phyloP scores from a whole-genome alignment of 2,329 filamentous ascomycete species.

The Knoxdaviesia capensis region DNA sequence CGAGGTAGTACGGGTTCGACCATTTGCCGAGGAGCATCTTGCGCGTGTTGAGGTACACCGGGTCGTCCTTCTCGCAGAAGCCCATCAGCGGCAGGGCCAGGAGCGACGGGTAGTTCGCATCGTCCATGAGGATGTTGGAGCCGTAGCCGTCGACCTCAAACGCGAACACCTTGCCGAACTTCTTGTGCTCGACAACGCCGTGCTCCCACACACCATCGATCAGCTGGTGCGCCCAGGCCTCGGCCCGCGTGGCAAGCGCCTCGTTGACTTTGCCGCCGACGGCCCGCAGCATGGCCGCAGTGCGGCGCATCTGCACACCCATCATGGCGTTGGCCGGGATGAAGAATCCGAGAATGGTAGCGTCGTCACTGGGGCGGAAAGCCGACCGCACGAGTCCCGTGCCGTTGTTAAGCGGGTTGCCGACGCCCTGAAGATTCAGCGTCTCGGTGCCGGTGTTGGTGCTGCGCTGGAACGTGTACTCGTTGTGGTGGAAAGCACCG shows the following conservation, averaged over 20 bases:
- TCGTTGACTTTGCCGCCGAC: slow-evolving; percentile 25
- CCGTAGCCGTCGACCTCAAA: slow-evolving; percentile 82
- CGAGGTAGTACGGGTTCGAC: slow-evolving; percentile 78
- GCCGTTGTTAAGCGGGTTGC: slow-evolving; percentile 73
- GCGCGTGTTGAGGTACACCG: slow-evolving; percentile 72
- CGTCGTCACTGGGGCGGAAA: slow-evolving; percentile 88
- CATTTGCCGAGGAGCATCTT: slow-evolving; percentile 50
- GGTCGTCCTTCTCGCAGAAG: slow-evolving; percentile 43
- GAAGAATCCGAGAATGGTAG: slow-evolving; percentile 83
- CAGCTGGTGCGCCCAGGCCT: slow-evolving; percentile 40
- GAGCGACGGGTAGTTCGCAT: slow-evolving; percentile 70
- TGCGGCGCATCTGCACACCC: slow-evolving; percentile 64
- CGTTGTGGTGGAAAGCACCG: slow-evolving; percentile 45
- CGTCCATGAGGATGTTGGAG: slow-evolving; percentile 68
- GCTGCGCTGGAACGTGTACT: slow-evolving; percentile 70
- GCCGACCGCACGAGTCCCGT: slow-evolving; percentile 80
- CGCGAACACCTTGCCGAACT: slow-evolving; percentile 62
- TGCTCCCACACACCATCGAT: slow-evolving; percentile 66
- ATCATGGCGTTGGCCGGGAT: slow-evolving; percentile 96
- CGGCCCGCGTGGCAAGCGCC: slow-evolving; percentile 31
- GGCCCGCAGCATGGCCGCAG: slow-evolving; percentile 45
- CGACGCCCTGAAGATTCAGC: slow-evolving; percentile 57
- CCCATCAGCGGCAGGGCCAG: slow-evolving; percentile 62
- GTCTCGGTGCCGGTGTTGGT: slow-evolving; percentile 82
- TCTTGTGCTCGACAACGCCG: slow-evolving; percentile 56